Evolutionary conservation across 495 filamentous ascomycete species (phyloP).

Genomic region (Rhizodiscina lignyota): DNA sequence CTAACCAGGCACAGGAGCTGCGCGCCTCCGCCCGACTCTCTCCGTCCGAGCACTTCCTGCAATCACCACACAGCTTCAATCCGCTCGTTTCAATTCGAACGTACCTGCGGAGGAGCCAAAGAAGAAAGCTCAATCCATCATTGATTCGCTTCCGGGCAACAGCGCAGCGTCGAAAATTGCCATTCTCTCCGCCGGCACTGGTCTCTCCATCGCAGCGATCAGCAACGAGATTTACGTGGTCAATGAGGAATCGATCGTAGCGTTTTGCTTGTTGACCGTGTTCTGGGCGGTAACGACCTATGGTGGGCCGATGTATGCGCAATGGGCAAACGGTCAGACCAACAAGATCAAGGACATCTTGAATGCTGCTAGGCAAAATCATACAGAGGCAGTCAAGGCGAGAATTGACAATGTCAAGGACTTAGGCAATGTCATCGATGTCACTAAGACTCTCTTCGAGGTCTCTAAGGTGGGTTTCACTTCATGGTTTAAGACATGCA

Average conservation of each 20-base stretch:
- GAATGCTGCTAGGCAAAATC: slow-evolving; percentile 81
- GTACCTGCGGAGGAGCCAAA: slow-evolving; percentile 72
- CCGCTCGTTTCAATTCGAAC: slow-evolving; percentile 54
- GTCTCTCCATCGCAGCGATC: slow-evolving; percentile 83
- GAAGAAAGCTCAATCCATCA: slow-evolving; percentile 86
- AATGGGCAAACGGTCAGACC: slow-evolving; percentile 79
- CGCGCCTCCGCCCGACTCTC: slow-evolving; percentile 58
- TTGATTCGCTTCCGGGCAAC: slow-evolving; percentile 53
- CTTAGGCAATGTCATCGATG: slow-evolving; percentile 80
- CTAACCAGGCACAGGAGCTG: slow-evolving; percentile 45
- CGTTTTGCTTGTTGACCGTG: slow-evolving; percentile 72
- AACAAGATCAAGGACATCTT: slow-evolving; percentile 83
- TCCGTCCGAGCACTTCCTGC: slow-evolving; percentile 58
- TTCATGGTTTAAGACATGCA: too few species aligned
- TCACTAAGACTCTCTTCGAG: slow-evolving; percentile 92
- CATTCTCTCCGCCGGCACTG: slow-evolving; percentile 82
- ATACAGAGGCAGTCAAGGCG: slow-evolving; percentile 83
- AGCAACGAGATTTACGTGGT: slow-evolving; percentile 99
- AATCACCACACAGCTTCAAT: slow-evolving; percentile 43
- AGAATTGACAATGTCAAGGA: slow-evolving; percentile 88
- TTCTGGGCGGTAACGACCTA: slow-evolving; percentile 83
- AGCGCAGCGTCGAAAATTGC: slow-evolving; percentile 64
- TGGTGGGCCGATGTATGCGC: slow-evolving; percentile 74
- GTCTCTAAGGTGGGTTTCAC: slow-evolving; percentile 81
- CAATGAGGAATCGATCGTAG: slow-evolving; percentile 93